phyloP scores from a whole-genome alignment of 495 filamentous ascomycete species.

The Neurospora africana region DNA sequence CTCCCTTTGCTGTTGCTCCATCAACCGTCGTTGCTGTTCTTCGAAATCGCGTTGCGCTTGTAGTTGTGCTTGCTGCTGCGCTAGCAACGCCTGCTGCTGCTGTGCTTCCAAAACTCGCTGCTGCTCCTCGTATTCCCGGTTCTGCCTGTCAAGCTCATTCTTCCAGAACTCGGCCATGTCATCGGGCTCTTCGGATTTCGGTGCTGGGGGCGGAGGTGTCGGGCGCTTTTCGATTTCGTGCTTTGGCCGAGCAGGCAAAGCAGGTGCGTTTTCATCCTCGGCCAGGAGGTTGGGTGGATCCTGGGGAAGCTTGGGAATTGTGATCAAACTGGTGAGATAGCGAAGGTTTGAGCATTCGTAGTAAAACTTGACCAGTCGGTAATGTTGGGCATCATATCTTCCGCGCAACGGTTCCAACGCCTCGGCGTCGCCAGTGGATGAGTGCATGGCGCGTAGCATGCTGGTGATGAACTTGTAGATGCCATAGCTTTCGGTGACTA shows the following conservation, averaged over 20 bases:
- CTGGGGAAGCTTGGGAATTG: constrained; percentile 88
- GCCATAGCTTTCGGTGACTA: constrained; percentile 96
- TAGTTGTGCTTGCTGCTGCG: constrained; percentile 66
- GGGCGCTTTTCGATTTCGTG: constrained; percentile 56
- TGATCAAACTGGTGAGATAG: constrained; percentile 92
- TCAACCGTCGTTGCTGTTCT: constrained; percentile 79
- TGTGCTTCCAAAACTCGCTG: constrained; percentile 79
- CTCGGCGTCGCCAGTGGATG: constrained; percentile 87
- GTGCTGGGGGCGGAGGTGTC: constrained; percentile 50
- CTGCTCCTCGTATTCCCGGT: constrained; percentile 89
- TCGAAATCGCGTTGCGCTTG: constrained; percentile 89
- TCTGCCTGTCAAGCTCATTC: constrained; percentile 77
- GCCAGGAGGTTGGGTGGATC: constrained; percentile 81
- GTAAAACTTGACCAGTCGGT: constrained; percentile 93
- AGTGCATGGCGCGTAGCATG: constrained; percentile 95
- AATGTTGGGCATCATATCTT: constrained; percentile 89
- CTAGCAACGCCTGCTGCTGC: constrained; percentile 51
- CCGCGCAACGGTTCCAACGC: constrained; percentile 81
- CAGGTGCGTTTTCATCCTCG: constrained; percentile 74
- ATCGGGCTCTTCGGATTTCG: constrained; percentile 68
- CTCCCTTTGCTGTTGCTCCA: constrained; percentile 80
- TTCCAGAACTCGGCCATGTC: constrained; percentile 98
- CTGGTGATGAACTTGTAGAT: constrained; percentile 95
- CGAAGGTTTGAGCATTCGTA: constrained; percentile 97
- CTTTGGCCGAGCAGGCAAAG: constrained; percentile 72